Evolutionary conservation across 2,329 filamentous ascomycete species (phyloP), one percentile per base, ranked within the genome.

Genomic region (Colletotrichum camelliae): DNA sequence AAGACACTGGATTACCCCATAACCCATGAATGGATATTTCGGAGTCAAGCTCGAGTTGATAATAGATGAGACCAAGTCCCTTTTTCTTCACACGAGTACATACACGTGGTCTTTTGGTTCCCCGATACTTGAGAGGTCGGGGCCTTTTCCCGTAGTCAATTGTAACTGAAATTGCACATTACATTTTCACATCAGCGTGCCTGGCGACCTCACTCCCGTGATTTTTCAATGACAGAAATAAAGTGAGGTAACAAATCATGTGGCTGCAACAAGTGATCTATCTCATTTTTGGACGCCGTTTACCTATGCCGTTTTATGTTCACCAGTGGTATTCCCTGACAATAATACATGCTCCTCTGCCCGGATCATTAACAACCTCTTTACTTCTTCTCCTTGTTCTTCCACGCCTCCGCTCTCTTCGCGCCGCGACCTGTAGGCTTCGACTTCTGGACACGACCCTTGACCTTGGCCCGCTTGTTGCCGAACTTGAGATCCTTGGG

Each of bases 401-500:
- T 87, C 86, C 89, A 90, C 48, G 85, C 84, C 4, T 84, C 80
- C 12, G 86, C 85, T 67, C 88, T 82, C 70, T 80, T 81, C 6
- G 86, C 82, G 33, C 86, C 81, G 60, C 86, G 84, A 43, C 81
- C 84, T 74, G 84, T 83, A 8, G 86, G 84, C 69, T 82, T 84
- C 78, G 82, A 84, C 71, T 85, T 84, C 79, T 85, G 84, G 8
- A 77, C 24, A 27, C 84, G 83, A 18, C 85, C 86, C 80, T 86
- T 87, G 27, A 81, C 85, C 81, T 89, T 91, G 77, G 83, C 83
- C 80, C 90, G 91, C 78, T 91, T 91, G 43, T 52, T 52, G 13
- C 90, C 89, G 43, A 93, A 84, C 82, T 89, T 93, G 77, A 91
- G 83, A 80, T 91, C 91, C 83, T 87, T 93, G 55, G 91, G 91